A percentile compares a stretch with the other conserved stretches of the same genome.
Evolutionary conservation across 257 asterid genomes (phyloP).

Genomic region (Capsicum baccatum): DNA sequence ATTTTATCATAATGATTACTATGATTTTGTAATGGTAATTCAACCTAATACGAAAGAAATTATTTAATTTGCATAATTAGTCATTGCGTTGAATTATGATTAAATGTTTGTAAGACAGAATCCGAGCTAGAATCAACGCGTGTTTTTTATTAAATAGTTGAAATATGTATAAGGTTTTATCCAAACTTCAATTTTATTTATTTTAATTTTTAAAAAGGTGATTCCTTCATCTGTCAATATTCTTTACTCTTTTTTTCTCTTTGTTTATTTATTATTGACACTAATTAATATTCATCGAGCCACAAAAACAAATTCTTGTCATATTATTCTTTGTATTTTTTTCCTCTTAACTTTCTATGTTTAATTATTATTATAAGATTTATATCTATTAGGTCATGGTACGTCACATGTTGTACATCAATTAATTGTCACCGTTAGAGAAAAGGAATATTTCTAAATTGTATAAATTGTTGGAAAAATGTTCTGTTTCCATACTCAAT

Average conservation of each 20-base stretch:
- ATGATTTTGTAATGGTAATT: neutral
- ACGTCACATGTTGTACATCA: conserved; percentile 4
- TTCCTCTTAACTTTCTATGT: neutral
- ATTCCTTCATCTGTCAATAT: conserved; percentile 42
- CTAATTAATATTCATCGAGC: conserved; percentile 25
- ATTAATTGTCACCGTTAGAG: neutral
- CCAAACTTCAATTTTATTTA: too few species aligned
- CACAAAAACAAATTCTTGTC: conserved; percentile 22
- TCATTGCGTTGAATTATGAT: neutral
- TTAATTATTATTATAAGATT: neutral
- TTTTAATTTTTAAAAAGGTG: conserved; percentile 19
- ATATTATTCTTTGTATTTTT: neutral
- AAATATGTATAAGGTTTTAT: too few species aligned
- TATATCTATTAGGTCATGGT: neutral
- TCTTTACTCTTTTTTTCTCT: neutral
- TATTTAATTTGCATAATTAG: neutral
- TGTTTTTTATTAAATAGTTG: too few species aligned
- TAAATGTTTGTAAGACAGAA: neutral
- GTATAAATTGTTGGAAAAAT: too few species aligned
- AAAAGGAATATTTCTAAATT: too few species aligned
- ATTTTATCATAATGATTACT: neutral
- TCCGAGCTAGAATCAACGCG: neutral
- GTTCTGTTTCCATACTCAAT: too few species aligned
- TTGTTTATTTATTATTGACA: neutral
- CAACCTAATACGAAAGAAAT: neutral